A percentile compares a stretch with the other conserved stretches of the same genome.
phyloP scores from a whole-genome alignment of 1,139 yeast genomes.

The Yarrowia galli region DNA sequence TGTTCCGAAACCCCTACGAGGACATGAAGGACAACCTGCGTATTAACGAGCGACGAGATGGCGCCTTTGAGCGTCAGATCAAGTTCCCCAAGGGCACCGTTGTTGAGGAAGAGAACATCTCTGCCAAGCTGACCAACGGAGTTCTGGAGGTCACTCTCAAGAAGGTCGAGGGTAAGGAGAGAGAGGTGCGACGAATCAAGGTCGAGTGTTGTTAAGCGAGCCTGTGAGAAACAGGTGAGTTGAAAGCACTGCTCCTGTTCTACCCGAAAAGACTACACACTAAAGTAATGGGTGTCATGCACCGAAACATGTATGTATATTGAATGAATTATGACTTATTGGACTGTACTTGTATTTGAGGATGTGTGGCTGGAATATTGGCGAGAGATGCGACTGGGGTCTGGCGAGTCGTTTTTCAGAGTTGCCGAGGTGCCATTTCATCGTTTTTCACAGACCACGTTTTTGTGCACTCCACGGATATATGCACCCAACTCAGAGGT shows the following conservation, averaged over 20 bases:
- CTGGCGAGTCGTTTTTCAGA: too few relatives aligned
- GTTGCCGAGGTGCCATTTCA: too few relatives aligned
- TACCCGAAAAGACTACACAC: too few relatives aligned
- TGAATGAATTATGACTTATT: slow-evolving; percentile 1
- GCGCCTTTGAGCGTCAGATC: slow-evolving; percentile 60
- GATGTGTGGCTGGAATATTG: too few relatives aligned
- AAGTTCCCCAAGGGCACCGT: slow-evolving; percentile 61
- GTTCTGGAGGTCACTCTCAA: slow-evolving; percentile 61
- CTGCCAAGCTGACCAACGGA: slow-evolving; percentile 61
- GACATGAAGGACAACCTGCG: slow-evolving; percentile 30
- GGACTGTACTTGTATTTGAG: neutral
- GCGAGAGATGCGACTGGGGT: too few relatives aligned
- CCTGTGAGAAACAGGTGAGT: too few relatives aligned
- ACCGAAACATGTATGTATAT: slow-evolving; percentile 9
- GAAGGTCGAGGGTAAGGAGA: slow-evolving; percentile 47
- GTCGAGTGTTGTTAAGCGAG: slow-evolving; percentile 8
- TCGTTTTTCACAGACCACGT: too few relatives aligned
- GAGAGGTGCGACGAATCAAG: slow-evolving; percentile 32
- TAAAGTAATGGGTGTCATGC: neutral
- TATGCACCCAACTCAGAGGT: too few relatives aligned
- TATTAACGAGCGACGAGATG: slow-evolving; percentile 44
- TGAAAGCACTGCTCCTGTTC: too few relatives aligned
- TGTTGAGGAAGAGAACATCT: slow-evolving; percentile 60
- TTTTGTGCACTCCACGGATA: too few relatives aligned
- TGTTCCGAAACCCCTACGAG: slow-evolving; percentile 28